Evolutionary conservation across 2,329 filamentous ascomycete genomes (phyloP).

Genomic region (Colletotrichum spinosum): DNA sequence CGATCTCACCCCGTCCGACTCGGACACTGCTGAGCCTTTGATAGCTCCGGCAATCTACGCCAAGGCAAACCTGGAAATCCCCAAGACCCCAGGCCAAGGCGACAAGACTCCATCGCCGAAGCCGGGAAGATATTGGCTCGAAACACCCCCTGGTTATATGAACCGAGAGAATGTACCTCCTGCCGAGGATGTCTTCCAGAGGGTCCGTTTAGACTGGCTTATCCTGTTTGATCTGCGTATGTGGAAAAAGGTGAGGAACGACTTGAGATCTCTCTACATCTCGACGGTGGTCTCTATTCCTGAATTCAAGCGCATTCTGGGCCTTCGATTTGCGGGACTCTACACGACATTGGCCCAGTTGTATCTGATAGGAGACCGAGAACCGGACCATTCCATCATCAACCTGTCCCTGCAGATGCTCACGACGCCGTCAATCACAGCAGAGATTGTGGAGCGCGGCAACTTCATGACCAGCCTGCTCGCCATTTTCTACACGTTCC

Average conservation of each 20-base stretch:
- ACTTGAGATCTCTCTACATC: slow-evolving; percentile 93
- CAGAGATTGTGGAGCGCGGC: slow-evolving; percentile 92
- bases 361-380: slow-evolving; percentile 94
- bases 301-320: slow-evolving; percentile 93
- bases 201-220: slow-evolving; percentile 92
- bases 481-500: slow-evolving; percentile 96
- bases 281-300: slow-evolving; percentile 96
- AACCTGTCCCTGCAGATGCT: slow-evolving; percentile 97
- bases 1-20: slow-evolving; percentile 77
- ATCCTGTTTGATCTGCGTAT: slow-evolving; percentile 93
- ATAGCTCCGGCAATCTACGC: slow-evolving; percentile 71
- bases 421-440: slow-evolving; percentile 95
- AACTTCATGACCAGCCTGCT: slow-evolving; percentile 97
- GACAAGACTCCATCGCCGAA: slow-evolving; percentile 64
- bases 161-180: slow-evolving; percentile 71
- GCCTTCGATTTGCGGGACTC: slow-evolving; percentile 91
- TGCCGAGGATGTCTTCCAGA: slow-evolving; percentile 89
- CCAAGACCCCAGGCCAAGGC: slow-evolving; percentile 78
- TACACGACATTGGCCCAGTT: slow-evolving; percentile 95
- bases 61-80: slow-evolving; percentile 78
- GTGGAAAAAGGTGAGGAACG: slow-evolving; percentile 95
- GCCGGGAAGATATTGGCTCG: slow-evolving; percentile 86
- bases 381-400: slow-evolving; percentile 98
- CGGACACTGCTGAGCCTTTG: slow-evolving; percentile 76
- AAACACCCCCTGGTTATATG: slow-evolving; percentile 78